A percentile compares a stretch with the other conserved stretches of the same genome.
phyloP scores from a whole-genome alignment of 306 rosid species.

The Trifolium repens region DNA sequence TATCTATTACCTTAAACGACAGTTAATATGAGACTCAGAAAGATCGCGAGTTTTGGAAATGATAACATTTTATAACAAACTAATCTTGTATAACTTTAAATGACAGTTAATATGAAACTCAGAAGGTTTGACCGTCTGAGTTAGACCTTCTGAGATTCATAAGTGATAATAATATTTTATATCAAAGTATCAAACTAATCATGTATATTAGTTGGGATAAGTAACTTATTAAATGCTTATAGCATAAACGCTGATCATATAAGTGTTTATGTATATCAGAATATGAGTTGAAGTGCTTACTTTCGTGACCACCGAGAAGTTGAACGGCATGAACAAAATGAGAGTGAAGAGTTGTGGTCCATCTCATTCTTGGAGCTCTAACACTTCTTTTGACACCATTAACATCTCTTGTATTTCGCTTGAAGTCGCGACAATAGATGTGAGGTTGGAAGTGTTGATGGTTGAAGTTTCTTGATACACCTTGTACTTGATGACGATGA shows the following conservation, averaged over 20 bases:
- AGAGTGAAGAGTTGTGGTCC: conserved; percentile 97
- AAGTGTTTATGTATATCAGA: background rate
- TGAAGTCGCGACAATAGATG: conserved; percentile 72
- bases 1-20: too few species aligned
- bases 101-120: background rate
- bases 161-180: background rate
- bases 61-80: background rate
- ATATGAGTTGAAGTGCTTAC: conserved; percentile 44
- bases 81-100: background rate
- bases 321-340: conserved; percentile 98
- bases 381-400: conserved; percentile 68
- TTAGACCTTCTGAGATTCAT: background rate
- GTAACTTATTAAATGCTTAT: background rate
- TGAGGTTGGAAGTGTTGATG: conserved; percentile 58
- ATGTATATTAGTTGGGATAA: background rate
- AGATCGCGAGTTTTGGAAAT: background rate
- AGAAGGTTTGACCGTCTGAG: background rate
- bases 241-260: background rate
- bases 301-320: conserved; percentile 98
- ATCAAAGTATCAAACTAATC: background rate
- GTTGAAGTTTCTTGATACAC: conserved; percentile 46
- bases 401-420: conserved; percentile 56
- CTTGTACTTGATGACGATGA: conserved; percentile 38
- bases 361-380: conserved; percentile 98
- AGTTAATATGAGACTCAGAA: background rate